Evolutionary conservation across 768 basidiomycete species (phyloP).

Genomic region (Tylopilus rubrobrunneus): DNA sequence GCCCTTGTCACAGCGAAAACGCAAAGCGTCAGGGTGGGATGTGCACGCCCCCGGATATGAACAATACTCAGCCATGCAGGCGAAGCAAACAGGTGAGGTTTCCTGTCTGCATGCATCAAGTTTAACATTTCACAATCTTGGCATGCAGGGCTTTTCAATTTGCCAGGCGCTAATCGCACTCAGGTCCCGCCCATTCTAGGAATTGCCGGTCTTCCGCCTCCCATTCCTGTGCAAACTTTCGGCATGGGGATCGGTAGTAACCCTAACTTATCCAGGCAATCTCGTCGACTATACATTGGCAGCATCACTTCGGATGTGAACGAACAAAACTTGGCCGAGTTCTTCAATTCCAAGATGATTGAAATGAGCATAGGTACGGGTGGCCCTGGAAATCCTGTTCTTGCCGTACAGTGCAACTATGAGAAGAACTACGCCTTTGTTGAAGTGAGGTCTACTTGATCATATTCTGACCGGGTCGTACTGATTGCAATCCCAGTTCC

Average conservation of each 20-base stretch:
- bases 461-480: not conserved
- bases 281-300: conserved; percentile 93
- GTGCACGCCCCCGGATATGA: conserved; percentile 95
- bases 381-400: conserved; percentile 82
- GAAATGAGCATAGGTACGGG: conserved; percentile 88
- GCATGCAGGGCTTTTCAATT: conserved; percentile 82
- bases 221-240: conserved; percentile 79
- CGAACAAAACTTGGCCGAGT: conserved; percentile 86
- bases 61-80: conserved; percentile 90
- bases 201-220: conserved; percentile 77
- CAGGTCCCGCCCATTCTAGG: conserved; percentile 81
- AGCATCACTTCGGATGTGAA: conserved; percentile 94
- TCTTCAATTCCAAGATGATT: conserved; percentile 95
- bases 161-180: conserved; percentile 90
- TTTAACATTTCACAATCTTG: conserved; percentile 9
- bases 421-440: conserved; percentile 99
- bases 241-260: conserved; percentile 85
- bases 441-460: conserved; percentile 57
- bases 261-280: conserved; percentile 89
- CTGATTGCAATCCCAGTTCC: conserved; percentile 63
- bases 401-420: conserved; percentile 93
- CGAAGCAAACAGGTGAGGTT: conserved; percentile 89
- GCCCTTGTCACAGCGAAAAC: conserved; percentile 79
- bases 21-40: conserved; percentile 95
- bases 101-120: not conserved